Base-by-base conservation (phyloP, 176 grass and related monocot species). In the Eragrostis nindensis region DNA sequence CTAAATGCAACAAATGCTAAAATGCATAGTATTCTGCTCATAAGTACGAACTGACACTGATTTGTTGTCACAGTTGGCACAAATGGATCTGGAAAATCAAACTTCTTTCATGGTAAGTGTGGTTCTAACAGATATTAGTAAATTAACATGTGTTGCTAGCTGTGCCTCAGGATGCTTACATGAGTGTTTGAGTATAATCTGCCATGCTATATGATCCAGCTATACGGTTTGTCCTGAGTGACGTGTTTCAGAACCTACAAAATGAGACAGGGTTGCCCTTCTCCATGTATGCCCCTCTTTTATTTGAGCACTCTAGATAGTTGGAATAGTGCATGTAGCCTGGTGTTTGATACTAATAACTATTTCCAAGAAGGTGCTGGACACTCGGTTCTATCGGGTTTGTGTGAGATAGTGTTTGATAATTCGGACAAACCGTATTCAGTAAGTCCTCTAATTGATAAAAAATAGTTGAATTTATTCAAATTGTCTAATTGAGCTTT, bases 331-430 rank as follows among this genome's bases (percentile, higher is more conserved):
- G 63, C 66, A 65, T 80, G 26, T n/a, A 36, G 32, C 32, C 32
- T 36, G 1, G 32, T 73, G 27, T 60, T 82, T 89, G 65, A 80
- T 57, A 74, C 84, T 61, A 71, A 40, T 61, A 74, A 84, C 36
- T 57, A 87, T 86, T 86, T 46, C 30, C 84, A 98, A 92, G 96
- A 98, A 89, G 96, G 96, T 25, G 96, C 96, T 82, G 96, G 96
- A 29, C 96, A 98, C 80, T 94, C 94, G 63, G 96, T 98, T 77
- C 86, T 98, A 44, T 98, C 96, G 82, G 96, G 92, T 77, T 98
- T 95, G n/a, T 95, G 96, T 21, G 96, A 98, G 88, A 98, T 98
- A 74, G 88, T 98, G 43, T 98, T 93, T 84, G 96, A 98, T 78
- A 98, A 98, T 85, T 86, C 90, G 57, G 96, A 98, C 75, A n/a